Evolutionary conservation across 768 basidiomycete genomes (phyloP).

Genomic region (Xerocomellus intermedius): DNA sequence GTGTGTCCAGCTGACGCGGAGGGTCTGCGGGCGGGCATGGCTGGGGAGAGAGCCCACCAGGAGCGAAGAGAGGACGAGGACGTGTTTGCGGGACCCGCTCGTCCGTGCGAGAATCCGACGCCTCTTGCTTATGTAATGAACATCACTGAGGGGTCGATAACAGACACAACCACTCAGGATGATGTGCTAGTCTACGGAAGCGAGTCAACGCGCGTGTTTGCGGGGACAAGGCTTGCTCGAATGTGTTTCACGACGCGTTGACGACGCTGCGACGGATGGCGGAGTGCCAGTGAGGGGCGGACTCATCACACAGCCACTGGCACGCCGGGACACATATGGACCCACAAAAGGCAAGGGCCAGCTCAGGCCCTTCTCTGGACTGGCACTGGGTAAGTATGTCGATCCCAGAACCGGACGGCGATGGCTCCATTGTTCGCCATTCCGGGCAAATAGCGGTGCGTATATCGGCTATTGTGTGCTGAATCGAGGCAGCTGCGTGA

Average conservation of each 20-base stretch:
- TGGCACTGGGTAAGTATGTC: slow-evolving; percentile 9
- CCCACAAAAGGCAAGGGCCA: slow-evolving; percentile 35
- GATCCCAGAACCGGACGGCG: slow-evolving; percentile 13
- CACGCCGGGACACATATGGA: slow-evolving; percentile 42
- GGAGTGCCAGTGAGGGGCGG: not conserved
- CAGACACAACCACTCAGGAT: not conserved
- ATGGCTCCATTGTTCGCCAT: slow-evolving; percentile 29
- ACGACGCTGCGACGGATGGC: not conserved
- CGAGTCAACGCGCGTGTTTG: not conserved
- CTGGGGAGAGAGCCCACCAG: slow-evolving; percentile 24
- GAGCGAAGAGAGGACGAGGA: slow-evolving; percentile 6
- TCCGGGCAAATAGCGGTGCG: slow-evolving; percentile 23
- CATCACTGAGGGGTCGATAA: not conserved
- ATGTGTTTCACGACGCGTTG: not conserved
- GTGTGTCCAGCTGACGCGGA: slow-evolving; percentile 55
- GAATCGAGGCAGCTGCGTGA: slow-evolving; percentile 16
- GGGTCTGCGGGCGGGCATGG: slow-evolving; percentile 56
- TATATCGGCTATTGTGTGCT: slow-evolving; percentile 26
- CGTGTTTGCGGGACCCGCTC: slow-evolving; percentile 11
- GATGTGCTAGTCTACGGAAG: not conserved
- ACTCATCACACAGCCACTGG: slow-evolving; percentile 37
- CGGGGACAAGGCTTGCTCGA: too few species aligned
- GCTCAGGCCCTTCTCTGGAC: slow-evolving; percentile 1
- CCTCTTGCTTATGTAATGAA: slow-evolving; percentile 23
- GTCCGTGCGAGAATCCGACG: slow-evolving; percentile 24